Evolutionary conservation across 2,329 filamentous ascomycete genomes (phyloP).

Genomic region (Mariannaea sp.): DNA sequence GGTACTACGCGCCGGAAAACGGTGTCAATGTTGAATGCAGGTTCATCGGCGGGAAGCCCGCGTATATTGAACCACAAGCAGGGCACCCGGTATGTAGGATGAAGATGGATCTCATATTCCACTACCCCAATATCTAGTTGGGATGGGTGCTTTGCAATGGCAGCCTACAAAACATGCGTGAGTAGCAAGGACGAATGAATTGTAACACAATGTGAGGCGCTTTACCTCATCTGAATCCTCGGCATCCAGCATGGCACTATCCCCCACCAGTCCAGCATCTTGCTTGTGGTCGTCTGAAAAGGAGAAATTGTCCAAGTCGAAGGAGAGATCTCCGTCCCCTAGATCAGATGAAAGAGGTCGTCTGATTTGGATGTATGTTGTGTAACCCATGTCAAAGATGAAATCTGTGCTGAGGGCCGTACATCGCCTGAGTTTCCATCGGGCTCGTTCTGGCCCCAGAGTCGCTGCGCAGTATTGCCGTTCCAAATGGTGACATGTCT

Average conservation of each 20-base stretch:
- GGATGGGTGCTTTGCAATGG: constrained; percentile 41
- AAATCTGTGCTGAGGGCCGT: constrained; percentile 55
- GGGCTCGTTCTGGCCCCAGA: constrained; percentile 57
- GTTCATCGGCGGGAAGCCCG: constrained; percentile 59
- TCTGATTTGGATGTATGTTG: constrained; percentile 62
- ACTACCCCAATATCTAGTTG: constrained; percentile 53
- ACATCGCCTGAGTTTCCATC: constrained; percentile 60
- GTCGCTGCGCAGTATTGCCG: constrained; percentile 62
- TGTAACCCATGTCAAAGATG: constrained; percentile 48
- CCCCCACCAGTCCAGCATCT: constrained; percentile 38
- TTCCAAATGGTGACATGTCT: constrained; percentile 67
- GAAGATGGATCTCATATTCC: constrained; percentile 75
- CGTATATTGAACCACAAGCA: constrained; percentile 77
- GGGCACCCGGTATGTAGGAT: constrained; percentile 75
- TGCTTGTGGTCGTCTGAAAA: constrained; percentile 41
- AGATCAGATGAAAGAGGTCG: constrained; percentile 53
- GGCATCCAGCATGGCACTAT: constrained; percentile 54
- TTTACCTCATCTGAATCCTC: constrained; percentile 59
- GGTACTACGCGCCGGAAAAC: constrained; percentile 75
- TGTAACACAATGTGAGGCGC: constrained; percentile 15
- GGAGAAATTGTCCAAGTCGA: constrained; percentile 52
- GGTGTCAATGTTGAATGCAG: constrained; percentile 66
- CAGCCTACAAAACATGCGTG: constrained; percentile 45
- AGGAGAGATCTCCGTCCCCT: constrained; percentile 53
- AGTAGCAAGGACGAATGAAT: constrained; percentile 14